Base-by-base conservation (phyloP, 1,139 yeast species). In the Geotrichum australiense region DNA sequence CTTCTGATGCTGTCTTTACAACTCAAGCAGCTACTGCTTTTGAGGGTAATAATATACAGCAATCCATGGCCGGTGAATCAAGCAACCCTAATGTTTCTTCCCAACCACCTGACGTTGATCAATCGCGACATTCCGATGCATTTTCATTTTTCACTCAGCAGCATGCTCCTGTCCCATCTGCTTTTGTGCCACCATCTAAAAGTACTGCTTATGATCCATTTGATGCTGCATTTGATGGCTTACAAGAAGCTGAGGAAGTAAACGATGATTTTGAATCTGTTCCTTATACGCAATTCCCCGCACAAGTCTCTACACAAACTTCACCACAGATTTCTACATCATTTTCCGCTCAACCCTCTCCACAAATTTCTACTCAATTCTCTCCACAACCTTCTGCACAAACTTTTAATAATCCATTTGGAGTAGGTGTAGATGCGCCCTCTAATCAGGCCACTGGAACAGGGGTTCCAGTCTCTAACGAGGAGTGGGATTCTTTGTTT, bases 401-500 rank as follows among this genome's bases (percentile, higher is more conserved):
- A 5, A 33, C 21, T 23, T 29, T 10, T 6, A 34, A 21, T 23
- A 23, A 23, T 16, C 37, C 29, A 12, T 34, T 34, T 15, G 27
- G 37, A 14, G 12, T 23, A 15, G 23, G 10, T 14, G 20, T 22
- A 18, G 35, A 30, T 18, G 4, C 35, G 20, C 5, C 19, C n/a
- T 11, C 35, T 4, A 5, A 15, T 19, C 32, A 29, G 6, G 10
- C 19, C 18, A 10, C 5, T n/a, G 14, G 25, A 10, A 31, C 30
- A 27, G 37, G 33, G 2, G 42, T 23, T 11, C 45, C 40, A 8
- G 42, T 35, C 7, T 43, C 41, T 2, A 43, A 43, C 37, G 94
- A 85, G 55, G 96, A 87, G 61, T 87, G 96, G 96, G 96, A 87
- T 55, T 93, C 86, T 62, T 71, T 87, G 23, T 87, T 87, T 67